Evolutionary conservation across 495 filamentous ascomycete genomes (phyloP).

Genomic region (Aspergillus sclerotioniger): DNA sequence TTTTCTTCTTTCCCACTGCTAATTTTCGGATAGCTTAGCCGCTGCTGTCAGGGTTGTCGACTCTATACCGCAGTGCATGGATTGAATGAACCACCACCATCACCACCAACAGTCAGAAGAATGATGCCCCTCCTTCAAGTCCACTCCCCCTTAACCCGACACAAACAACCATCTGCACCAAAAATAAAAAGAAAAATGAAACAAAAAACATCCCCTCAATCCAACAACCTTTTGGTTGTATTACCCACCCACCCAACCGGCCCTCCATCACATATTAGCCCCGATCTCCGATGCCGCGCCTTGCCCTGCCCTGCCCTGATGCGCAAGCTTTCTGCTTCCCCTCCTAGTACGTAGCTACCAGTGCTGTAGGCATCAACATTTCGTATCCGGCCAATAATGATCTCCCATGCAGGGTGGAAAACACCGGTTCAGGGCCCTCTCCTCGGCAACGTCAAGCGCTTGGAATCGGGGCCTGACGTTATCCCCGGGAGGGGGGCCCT

Average conservation of each 20-base stretch:
- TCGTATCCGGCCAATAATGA: not conserved
- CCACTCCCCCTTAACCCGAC: no score
- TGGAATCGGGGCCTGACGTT: not conserved
- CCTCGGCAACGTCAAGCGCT: not conserved
- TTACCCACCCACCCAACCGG: no score
- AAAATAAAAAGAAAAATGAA: no score
- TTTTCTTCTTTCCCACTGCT: not conserved
- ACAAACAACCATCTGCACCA: no score
- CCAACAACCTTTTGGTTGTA: no score
- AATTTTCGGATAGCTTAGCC: not conserved
- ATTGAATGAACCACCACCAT: no score
- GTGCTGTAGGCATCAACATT: slow-evolving; percentile 1
- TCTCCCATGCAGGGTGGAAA: not conserved
- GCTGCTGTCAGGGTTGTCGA: slow-evolving; percentile 1
- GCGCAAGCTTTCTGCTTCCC: not conserved
- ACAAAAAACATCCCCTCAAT: no score
- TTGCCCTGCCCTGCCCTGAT: not conserved
- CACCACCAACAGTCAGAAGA: no score
- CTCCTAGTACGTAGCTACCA: no score
- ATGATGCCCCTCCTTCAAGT: no score
- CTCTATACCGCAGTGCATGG: not conserved
- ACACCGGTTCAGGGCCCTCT: not conserved
- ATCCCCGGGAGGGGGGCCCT: not conserved
- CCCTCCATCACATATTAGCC: not conserved
- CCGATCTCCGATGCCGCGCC: not conserved